phyloP scores from a whole-genome alignment of 129 eudicot species.

The Helichrysum umbraculigerum region DNA sequence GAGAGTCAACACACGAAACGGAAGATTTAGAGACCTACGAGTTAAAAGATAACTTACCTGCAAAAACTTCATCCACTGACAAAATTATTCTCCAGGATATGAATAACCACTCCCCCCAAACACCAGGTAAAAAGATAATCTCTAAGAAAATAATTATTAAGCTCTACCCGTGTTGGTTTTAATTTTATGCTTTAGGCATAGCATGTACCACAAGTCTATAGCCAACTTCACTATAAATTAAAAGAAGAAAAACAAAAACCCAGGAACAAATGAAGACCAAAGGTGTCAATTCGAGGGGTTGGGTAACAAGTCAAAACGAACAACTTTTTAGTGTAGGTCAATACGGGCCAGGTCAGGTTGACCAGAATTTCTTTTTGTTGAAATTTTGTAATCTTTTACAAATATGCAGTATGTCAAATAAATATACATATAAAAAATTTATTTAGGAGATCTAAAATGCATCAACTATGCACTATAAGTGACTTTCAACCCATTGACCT shows the following conservation, averaged over 20 bases:
- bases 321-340: neutral
- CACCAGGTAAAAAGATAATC: constrained; percentile 18
- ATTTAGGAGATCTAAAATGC: neutral
- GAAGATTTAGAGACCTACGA: neutral
- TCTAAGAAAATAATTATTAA: neutral
- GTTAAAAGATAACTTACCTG: constrained; percentile 21
- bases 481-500: neutral
- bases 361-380: no score
- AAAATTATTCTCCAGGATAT: constrained; percentile 22
- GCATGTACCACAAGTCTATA: neutral
- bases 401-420: neutral
- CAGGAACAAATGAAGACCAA: neutral
- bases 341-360: neutral
- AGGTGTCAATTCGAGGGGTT: neutral
- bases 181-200: no score
- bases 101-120: constrained; percentile 1
- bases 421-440: no score
- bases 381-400: no score
- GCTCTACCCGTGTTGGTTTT: neutral
- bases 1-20: constrained; percentile 18
- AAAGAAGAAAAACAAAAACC: no score
- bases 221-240: no score
- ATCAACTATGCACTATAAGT: neutral
- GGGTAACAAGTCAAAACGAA: neutral
- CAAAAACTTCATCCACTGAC: neutral